Base-by-base conservation (phyloP, 257 asterid species). In the Scutellaria galericulata region DNA sequence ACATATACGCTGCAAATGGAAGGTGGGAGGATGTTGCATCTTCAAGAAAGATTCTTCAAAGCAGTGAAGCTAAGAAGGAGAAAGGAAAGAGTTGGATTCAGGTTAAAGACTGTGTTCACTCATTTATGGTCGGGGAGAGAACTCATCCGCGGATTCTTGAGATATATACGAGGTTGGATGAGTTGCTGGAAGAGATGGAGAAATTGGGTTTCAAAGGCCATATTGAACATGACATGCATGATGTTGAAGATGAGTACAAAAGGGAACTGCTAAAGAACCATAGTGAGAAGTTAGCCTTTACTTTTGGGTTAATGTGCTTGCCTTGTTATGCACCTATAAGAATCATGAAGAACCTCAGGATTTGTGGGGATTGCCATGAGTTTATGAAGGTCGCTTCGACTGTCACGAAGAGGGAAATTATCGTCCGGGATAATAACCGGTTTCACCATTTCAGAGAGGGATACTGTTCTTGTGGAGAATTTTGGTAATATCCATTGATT, bases 1-100 rank as follows among this genome's bases (percentile, higher is more conserved):
- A 94, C 77, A 80, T 86, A 61, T 94, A 94, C 57, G 97, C 99
- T 41, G 92, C 90, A 5, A 80, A 82, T 18, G 87, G 86, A 40
- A 84, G 78, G 78, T 94, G 99, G 98, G 87, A 72, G 1, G 95
- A 80, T 12, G 99, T 92, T 71, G 98, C 97, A 47, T 73, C 56
- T 64, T 79, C 92, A 11, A 87, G 98, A 68, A 91, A 84, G 81
- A 86, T 79, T 79, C 92, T 91, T 10, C 92, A 85, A 74, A 81
- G 75, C 6, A 83, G 89, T 22, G 88, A 83, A 73, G 92, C 82
- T 5, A 91, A 87, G 94, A 95, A 95, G 78, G 98, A 84, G 78
- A 89, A 79, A 72, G 99, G 99, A 44, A 88, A 81, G 75, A 95
- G 99, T 74, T 95, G 99, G 99, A 87, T 95, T 48, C 96, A 89